phyloP scores from a whole-genome alignment of 306 rosid species.

The Benincasa hispida region DNA sequence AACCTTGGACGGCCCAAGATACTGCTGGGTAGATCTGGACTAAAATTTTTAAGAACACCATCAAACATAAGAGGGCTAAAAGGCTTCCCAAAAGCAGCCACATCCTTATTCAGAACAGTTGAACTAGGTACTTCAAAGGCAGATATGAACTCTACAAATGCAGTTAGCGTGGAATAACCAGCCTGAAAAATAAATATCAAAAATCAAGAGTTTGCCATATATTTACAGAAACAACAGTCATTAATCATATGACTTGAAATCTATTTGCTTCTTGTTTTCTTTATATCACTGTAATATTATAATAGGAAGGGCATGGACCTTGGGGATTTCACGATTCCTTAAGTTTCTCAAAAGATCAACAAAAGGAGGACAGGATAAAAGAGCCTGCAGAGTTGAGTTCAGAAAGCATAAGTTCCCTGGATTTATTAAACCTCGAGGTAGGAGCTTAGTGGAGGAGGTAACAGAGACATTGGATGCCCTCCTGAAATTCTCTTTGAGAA shows the following conservation, averaged over 20 bases:
- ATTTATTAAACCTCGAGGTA: slow-evolving; percentile 75
- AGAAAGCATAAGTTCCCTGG: slow-evolving; percentile 88
- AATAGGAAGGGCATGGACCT: slow-evolving; percentile 30
- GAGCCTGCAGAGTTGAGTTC: slow-evolving; percentile 83
- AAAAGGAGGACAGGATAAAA: slow-evolving; percentile 78
- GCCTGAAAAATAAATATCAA: slow-evolving; percentile 29
- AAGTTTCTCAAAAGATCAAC: slow-evolving; percentile 63
- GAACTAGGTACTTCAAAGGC: slow-evolving; percentile 56
- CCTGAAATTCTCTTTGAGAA: slow-evolving; percentile 15
- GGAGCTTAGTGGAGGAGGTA: slow-evolving; percentile 20
- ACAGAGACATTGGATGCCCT: slow-evolving; percentile 36
- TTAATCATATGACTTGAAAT: background rate
- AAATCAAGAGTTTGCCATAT: background rate
- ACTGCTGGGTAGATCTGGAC: slow-evolving; percentile 61
- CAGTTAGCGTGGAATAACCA: slow-evolving; percentile 63
- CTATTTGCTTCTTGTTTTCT: background rate
- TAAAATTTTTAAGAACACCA: slow-evolving; percentile 49
- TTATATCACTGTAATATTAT: background rate
- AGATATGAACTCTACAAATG: slow-evolving; percentile 61
- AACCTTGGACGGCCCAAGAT: slow-evolving; percentile 86
- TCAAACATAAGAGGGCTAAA: slow-evolving; percentile 81
- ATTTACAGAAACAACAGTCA: background rate
- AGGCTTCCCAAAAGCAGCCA: slow-evolving; percentile 44
- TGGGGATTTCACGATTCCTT: slow-evolving; percentile 42
- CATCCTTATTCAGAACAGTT: slow-evolving; percentile 34